Evolutionary conservation across 2,329 filamentous ascomycete genomes (phyloP), one percentile per base, ranked within the genome.

Genomic region (Penicillium aurantiogriseum): DNA sequence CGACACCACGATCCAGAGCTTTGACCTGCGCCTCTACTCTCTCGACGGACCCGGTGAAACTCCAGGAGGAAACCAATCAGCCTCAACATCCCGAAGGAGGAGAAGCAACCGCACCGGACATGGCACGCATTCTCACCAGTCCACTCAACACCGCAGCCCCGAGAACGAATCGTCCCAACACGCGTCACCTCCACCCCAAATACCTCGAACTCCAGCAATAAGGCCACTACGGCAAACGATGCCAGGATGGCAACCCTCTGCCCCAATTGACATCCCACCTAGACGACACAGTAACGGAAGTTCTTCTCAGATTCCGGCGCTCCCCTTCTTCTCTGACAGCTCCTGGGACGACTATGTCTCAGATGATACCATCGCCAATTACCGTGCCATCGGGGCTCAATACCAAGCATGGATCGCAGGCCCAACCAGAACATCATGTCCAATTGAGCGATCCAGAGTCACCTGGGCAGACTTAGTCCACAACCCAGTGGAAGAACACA

Each of bases 361-460:
- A 15, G 15, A 25, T 13, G 15, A 29, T 0, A 23, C 17, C 3
- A 17, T 51, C 4, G 21, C 27, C 27, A 31, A 35, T 13, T 44
- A 44, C 15, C 36, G 29, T 2, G 13, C 10, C 5, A 43, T 44
- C 10, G 49, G 49, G 3, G 29, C 49, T 2, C 49, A 51, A 44
- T 35, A 51, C 3, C 49, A 51, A 44, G 29, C 49, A 15, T 51
- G 49, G 49, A 44, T 51, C n/a, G 29, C 49, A 17, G 38, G 29
- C 1, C 38, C 3, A 35, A 27, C 5, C 29, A 5, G 19, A 25
- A 31, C 27, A 2, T 6, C 6, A 33, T 51, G 49, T 11, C 38
- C 49, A 25, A 35, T 51, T 5, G 19, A 15, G n/a, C 38, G 4
- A 25, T 51, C 49, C 15, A 51, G 9, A 23, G 4, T 51, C 15